A percentile compares a stretch with the other conserved stretches of the same genome.
phyloP scores from a whole-genome alignment of 208 protist species.

The Paratrypanosoma confusum region DNA sequence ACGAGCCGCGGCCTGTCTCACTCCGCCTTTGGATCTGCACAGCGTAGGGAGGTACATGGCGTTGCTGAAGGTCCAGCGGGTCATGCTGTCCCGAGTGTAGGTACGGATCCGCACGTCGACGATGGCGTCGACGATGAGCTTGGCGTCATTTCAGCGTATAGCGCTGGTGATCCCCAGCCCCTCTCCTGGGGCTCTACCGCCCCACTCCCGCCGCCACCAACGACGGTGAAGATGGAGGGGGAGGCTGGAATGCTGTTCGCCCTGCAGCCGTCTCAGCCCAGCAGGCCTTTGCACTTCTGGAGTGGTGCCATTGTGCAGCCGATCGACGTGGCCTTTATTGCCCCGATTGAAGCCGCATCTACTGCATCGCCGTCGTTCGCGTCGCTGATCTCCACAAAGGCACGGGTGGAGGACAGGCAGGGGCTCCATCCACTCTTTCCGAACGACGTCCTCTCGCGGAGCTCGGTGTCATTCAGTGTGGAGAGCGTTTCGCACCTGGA shows the following conservation, averaged over 20 bases:
- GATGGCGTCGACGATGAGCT: too few relatives aligned
- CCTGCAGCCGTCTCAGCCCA: constrained; percentile 17
- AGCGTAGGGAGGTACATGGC: too few relatives aligned
- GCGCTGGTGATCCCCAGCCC: too few relatives aligned
- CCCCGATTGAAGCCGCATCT: constrained; percentile 26
- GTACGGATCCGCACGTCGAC: too few relatives aligned
- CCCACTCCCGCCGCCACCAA: too few relatives aligned
- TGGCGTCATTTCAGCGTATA: too few relatives aligned
- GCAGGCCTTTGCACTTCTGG: constrained; percentile 56
- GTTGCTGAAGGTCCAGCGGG: too few relatives aligned
- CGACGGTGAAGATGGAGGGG: too few relatives aligned
- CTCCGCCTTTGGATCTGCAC: too few relatives aligned
- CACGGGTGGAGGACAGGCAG: constrained; percentile 17
- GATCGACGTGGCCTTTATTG: constrained; percentile 71
- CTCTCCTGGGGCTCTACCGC: too few relatives aligned
- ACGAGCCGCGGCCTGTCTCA: constrained; percentile 73
- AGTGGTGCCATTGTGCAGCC: constrained; percentile 64
- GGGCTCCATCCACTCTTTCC: constrained; percentile 46
- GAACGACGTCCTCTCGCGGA: constrained; percentile 35
- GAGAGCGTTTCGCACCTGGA: constrained; percentile 57
- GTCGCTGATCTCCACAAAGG: constrained; percentile 19
- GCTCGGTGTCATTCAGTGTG: constrained; percentile 30
- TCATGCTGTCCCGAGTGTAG: too few relatives aligned
- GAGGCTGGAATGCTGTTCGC: constrained; percentile 51
- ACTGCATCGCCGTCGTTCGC: constrained; percentile 36